Conservation (phyloP, 1,284 basidiomycete genomes). For the Pascua sp. region DNA sequence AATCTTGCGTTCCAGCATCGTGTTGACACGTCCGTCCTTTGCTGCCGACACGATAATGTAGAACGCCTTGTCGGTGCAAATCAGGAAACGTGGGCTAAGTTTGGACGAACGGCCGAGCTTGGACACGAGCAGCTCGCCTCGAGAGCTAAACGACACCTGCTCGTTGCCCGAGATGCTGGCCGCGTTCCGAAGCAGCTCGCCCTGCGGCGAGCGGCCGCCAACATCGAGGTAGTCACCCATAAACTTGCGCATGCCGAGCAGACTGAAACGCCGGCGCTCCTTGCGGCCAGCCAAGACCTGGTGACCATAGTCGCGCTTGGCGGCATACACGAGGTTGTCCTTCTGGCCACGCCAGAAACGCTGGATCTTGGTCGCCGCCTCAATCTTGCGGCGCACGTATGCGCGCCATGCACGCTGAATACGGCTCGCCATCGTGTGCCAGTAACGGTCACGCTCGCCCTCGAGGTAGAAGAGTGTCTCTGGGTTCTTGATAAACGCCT, state of each 20-base stretch:
- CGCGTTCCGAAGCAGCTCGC: conserved; percentile 70
- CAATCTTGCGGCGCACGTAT: conserved; percentile 90
- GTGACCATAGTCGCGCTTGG: conserved; percentile 90
- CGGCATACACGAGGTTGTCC: conserved; percentile 80
- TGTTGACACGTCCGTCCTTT: conserved; percentile 64
- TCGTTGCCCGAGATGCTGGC: conserved; percentile 73
- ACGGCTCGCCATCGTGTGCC: conserved; percentile 98
- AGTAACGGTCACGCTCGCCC: conserved; percentile 97
- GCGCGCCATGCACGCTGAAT: conserved; percentile 97
- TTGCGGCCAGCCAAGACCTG: conserved; percentile 86
- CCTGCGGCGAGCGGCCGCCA: conserved; percentile 74
- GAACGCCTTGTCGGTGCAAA: conserved; percentile 84
- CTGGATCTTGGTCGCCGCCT: conserved; percentile 92
- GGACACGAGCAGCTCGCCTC: conserved; percentile 79
- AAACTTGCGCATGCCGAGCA: conserved; percentile 91
- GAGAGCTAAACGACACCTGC: conserved; percentile 79
- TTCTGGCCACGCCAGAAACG: conserved; percentile 99
- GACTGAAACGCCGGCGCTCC: conserved; percentile 87
- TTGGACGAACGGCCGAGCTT: conserved; percentile 86
- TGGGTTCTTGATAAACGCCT: conserved; percentile 99
- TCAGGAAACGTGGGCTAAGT: conserved; percentile 83
- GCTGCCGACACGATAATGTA: conserved; percentile 72
- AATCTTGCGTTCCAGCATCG: conserved; percentile 79
- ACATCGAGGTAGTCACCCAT: conserved; percentile 96
- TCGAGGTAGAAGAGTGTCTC: conserved; percentile 99